Percentiles rank a stretch among this genome's conserved stretches.
These are phyloP conservation scores for Salix udensis DNA, from an alignment of 345 rosid genomes.

Conservation along the genomic window DNA sequence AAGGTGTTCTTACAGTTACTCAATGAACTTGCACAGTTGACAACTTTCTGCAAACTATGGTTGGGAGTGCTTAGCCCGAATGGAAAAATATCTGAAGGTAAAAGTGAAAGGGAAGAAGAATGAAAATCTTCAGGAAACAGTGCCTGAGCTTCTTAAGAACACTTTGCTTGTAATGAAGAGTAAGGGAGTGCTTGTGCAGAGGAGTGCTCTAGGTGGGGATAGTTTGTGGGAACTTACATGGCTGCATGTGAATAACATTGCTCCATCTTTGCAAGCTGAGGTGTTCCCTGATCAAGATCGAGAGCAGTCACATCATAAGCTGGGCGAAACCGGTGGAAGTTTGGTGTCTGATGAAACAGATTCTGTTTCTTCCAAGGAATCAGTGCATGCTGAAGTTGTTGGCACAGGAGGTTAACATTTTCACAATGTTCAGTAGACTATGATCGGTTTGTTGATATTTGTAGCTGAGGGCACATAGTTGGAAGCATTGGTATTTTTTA, in stretches of 20 bases:
- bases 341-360: slow-evolving; percentile 34
- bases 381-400: slow-evolving; percentile 35
- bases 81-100: slow-evolving; percentile 90
- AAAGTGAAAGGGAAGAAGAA: slow-evolving; percentile 84
- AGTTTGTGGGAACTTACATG: slow-evolving; percentile 97
- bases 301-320: slow-evolving; percentile 29
- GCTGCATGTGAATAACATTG: slow-evolving; percentile 88
- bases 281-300: slow-evolving; percentile 73
- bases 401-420: slow-evolving; percentile 27
- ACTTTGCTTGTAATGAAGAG: slow-evolving; percentile 78
- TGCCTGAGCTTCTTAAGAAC: slow-evolving; percentile 84
- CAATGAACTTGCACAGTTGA: slow-evolving; percentile 60
- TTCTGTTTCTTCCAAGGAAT: slow-evolving; percentile 40
- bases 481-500: neutral
- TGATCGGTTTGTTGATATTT: slow-evolving; percentile 19
- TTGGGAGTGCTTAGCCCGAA: slow-evolving; percentile 79
- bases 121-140: slow-evolving; percentile 87
- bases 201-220: slow-evolving; percentile 89
- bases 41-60: slow-evolving; percentile 92
- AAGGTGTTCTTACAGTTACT: slow-evolving; percentile 77
- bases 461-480: slow-evolving; percentile 2
- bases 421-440: neutral
- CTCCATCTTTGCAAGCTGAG: slow-evolving; percentile 74
- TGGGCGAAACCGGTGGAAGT: slow-evolving; percentile 21
- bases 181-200: slow-evolving; percentile 71